Percentiles rank a stretch among this genome's conserved stretches.
These are phyloP conservation scores for Candida anutae DNA, from an alignment of 1,139 yeast genomes.

Conservation along the genomic window DNA sequence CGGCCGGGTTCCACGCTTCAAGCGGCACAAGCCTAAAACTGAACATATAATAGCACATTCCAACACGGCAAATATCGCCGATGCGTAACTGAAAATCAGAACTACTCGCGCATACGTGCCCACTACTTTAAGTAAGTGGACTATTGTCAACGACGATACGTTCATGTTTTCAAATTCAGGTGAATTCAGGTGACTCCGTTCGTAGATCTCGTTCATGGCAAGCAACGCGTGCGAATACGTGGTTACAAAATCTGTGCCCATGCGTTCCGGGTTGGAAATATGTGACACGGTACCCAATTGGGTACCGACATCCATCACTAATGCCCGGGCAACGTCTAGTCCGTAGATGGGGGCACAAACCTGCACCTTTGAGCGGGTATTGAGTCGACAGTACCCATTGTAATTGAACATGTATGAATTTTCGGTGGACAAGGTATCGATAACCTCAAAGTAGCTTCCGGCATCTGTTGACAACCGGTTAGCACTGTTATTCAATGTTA, in stretches of 20 bases:
- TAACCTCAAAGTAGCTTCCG: slow-evolving; percentile 15
- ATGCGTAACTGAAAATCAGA: neutral
- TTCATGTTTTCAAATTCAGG: neutral
- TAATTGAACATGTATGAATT: slow-evolving; percentile 37
- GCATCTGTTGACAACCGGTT: slow-evolving; percentile 7
- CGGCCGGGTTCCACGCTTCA: no score
- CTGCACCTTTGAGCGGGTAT: slow-evolving; percentile 6
- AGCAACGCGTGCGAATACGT: slow-evolving; percentile 2
- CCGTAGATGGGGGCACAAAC: slow-evolving; percentile 4
- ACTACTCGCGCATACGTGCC: neutral
- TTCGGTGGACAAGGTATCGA: slow-evolving; percentile 39
- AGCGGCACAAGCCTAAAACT: no score
- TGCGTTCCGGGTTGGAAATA: slow-evolving; percentile 24
- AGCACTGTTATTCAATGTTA: slow-evolving; percentile 15
- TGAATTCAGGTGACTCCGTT: neutral
- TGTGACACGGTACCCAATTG: slow-evolving; percentile 37
- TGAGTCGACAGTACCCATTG: slow-evolving; percentile 43
- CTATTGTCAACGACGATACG: neutral
- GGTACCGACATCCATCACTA: slow-evolving; percentile 6
- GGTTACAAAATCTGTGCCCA: slow-evolving; percentile 10
- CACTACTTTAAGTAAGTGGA: neutral
- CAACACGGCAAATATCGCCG: neutral
- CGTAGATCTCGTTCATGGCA: neutral
- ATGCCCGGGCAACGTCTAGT: slow-evolving; percentile 5
- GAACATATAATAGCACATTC: no score